Base-by-base conservation (phyloP, 192 early-diverging fungal species). In the Coemansia sp. region DNA sequence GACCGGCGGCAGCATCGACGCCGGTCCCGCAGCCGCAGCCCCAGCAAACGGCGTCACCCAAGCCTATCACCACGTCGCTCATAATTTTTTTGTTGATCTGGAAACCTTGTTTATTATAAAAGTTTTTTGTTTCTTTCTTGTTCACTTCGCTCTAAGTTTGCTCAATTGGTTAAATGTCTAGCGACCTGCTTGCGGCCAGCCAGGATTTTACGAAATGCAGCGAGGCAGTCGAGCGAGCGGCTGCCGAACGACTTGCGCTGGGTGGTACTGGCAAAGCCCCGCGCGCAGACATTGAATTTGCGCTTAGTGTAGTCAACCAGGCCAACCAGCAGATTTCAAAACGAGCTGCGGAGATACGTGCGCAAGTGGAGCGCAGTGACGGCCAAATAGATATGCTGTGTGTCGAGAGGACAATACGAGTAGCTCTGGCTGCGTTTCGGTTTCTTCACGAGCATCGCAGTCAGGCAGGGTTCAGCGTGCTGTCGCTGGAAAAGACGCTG, bases 401-500 rank as follows among this genome's bases (percentile, higher is more conserved):
- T 22, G 43, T 67, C 2, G 60, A 67, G 48, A 57, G 72, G 3
- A 55, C 53, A 11, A 17, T 63, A 1, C 61, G 65, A 1, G 58
- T 75, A 7, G 45, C 22, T 0, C 11, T 64, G 25, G 52, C 57
- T 0, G 72, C 65, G 0, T 75, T 68, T 34, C 58, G 27, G 52
- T 58, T 51, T 22, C 39, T 75, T 5, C 50, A 58, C 12, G 28
- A 28, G 5, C 55, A 75, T 7, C 57, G 72, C 22, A 45, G 53
- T 22, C 20, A 38, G 10, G 65, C 65, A 1, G 72, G 72, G 20
- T 75, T 75, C 39, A 47, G 39, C 11, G 61, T 50, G 22, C 53
- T 75, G 42, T 57, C 65, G 20, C 61, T 75, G 3, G 72, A 75
- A 39, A 68, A 68, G 30, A 75, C 72, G 28, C 53, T 75, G 40